Percentiles rank a stretch among this genome's conserved stretches.
Evolutionary conservation across 495 filamentous ascomycete genomes (phyloP).

Genomic region (Penicillium samsonianum): DNA sequence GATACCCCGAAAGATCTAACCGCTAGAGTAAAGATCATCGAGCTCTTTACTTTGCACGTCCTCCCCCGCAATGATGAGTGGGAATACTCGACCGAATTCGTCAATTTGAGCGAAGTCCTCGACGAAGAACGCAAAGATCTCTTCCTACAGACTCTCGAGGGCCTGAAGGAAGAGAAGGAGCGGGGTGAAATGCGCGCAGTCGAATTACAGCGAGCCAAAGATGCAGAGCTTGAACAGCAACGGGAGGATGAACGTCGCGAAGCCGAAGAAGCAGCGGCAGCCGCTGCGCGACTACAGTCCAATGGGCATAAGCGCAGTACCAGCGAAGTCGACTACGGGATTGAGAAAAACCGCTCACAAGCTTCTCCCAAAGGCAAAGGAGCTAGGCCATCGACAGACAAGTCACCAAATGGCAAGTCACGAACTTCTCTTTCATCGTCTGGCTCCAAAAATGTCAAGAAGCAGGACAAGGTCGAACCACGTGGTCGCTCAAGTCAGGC

Average conservation of each 20-base stretch:
- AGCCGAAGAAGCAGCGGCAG: conserved; percentile 57
- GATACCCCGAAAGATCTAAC: conserved; percentile 76
- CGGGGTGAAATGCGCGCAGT: conserved; percentile 69
- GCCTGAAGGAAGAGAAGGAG: conserved; percentile 65
- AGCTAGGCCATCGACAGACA: conserved; percentile 31
- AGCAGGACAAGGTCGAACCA: conserved; percentile 39
- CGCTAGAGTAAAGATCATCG: conserved; percentile 81
- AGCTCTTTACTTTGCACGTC: conserved; percentile 91
- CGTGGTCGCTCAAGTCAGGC: conserved; percentile 35
- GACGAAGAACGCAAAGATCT: conserved; percentile 90
- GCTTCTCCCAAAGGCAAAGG: conserved; percentile 37
- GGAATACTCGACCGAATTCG: conserved; percentile 91
- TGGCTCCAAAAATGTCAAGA: conserved; percentile 42
- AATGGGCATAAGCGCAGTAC: conserved; percentile 53
- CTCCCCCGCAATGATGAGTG: conserved; percentile 89
- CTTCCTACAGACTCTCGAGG: conserved; percentile 69
- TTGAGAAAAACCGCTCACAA: conserved; percentile 48
- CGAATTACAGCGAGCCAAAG: conserved; percentile 59
- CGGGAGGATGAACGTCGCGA: conserved; percentile 59
- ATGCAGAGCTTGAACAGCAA: conserved; percentile 60
- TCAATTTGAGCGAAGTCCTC: conserved; percentile 75
- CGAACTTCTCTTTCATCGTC: conserved; percentile 38
- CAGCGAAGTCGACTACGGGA: conserved; percentile 56
- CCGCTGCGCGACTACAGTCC: conserved; percentile 40
- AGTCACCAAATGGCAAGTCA: conserved; percentile 32